Percentiles rank a stretch among this genome's conserved stretches.
These are phyloP conservation scores for Cladosporium velox DNA, from an alignment of 2,329 filamentous ascomycete species.

Conservation along the genomic window DNA sequence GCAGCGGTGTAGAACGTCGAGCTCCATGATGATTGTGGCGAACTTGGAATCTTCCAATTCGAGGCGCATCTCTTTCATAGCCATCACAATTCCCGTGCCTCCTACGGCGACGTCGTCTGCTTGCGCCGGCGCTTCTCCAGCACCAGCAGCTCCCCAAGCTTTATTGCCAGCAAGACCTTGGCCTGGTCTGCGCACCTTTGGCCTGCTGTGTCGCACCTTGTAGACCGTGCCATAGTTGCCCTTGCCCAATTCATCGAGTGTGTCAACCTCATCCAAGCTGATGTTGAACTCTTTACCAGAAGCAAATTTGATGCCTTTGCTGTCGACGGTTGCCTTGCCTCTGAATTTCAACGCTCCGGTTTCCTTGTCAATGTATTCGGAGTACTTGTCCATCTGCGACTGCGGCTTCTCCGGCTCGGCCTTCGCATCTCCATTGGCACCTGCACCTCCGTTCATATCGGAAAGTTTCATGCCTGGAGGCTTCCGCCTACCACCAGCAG, in stretches of 20 bases:
- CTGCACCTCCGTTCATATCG: slow-evolving; percentile 4
- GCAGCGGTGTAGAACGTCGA: slow-evolving; percentile 94
- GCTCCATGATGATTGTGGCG: slow-evolving; percentile 93
- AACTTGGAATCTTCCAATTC: slow-evolving; percentile 98
- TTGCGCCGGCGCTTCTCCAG: slow-evolving; percentile 25
- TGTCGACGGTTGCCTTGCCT: slow-evolving; percentile 86
- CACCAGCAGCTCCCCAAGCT: slow-evolving; percentile 38
- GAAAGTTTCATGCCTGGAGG: slow-evolving; percentile 15
- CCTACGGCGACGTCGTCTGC: slow-evolving; percentile 33
- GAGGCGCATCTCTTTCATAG: slow-evolving; percentile 97
- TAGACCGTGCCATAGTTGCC: slow-evolving; percentile 98
- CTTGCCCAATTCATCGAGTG: slow-evolving; percentile 89
- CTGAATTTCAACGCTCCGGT: slow-evolving; percentile 90
- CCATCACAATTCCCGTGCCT: slow-evolving; percentile 82
- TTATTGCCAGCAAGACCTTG: slow-evolving; percentile 63
- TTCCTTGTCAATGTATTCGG: slow-evolving; percentile 86
- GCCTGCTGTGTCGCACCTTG: slow-evolving; percentile 85
- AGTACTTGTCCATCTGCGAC: slow-evolving; percentile 62
- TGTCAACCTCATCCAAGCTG: slow-evolving; percentile 93
- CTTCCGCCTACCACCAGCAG: slow-evolving; percentile 11
- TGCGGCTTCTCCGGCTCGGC: slow-evolving; percentile 35
- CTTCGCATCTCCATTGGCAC: slow-evolving; percentile 22
- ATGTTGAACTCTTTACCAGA: slow-evolving; percentile 89
- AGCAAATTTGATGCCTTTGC: slow-evolving; percentile 87
- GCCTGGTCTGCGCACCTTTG: slow-evolving; percentile 61